Base-by-base conservation (phyloP, 805 yeast genomes). In the Wickerhamomyces xylosicus region DNA sequence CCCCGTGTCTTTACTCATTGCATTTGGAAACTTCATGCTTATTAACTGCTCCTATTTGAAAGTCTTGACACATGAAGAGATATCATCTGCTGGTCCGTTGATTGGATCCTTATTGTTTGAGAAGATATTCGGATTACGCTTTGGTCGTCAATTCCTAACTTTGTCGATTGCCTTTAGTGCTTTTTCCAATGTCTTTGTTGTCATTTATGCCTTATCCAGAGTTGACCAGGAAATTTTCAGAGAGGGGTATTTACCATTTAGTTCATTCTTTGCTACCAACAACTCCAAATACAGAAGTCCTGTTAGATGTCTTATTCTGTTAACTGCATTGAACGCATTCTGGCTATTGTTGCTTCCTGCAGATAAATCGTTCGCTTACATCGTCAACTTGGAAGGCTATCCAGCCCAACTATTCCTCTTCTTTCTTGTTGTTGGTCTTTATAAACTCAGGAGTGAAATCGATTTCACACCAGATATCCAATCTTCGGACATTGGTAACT, bases 191-290 rank as follows among this genome's bases (percentile, higher is more conserved):
- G 71, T 77, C 3, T 68, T 76, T 53, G 83, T 77, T 10, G 79
- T 74, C 1, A 47, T 75, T 15, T 78, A 77, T 51, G 67, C 77
- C 4, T 61, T 74, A 10, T 73, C 82, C 0, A 62, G 85, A 50
- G 71, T 73, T 61, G 73, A 73, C 45, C 85, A 78, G 51, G 84
- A 77, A 53, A 71, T 72, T 4, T 76, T 78, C 46, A 61, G 80
- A 41, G 83, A 77, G 47, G 84, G 84, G 0, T 72, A 64, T 41
- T 49, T 77, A 13, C 85, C 85, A 9, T 72, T 62, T 40, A 67
- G 79, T 3, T 50, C 48, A 18, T 46, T 60, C 25, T 60, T 77
- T 69, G 74, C 81, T 1, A 67, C 74, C 6, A 77, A 77, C 45
- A 64, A 67, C 63, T 79, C 78, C 1, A 58, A 54, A 41, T 40